These are phyloP conservation scores for Floccularia luteovirens DNA, from an alignment of 768 basidiomycete genomes.

Conservation along the genomic window DNA sequence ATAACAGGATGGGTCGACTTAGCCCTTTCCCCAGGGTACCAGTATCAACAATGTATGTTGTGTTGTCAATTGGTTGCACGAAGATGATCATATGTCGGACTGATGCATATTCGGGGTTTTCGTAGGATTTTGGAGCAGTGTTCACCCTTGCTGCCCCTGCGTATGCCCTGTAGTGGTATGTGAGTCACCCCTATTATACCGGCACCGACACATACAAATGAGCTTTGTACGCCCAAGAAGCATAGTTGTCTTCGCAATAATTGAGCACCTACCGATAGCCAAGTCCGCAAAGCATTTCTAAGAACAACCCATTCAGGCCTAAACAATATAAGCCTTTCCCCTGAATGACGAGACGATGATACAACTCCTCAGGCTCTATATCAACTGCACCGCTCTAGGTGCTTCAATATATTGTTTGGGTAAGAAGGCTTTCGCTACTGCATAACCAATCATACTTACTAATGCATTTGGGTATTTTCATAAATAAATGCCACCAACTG, in stretches of 20 bases:
- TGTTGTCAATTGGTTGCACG: background rate
- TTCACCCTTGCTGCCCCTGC: background rate
- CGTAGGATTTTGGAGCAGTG: background rate
- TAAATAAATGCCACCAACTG: conserved; percentile 26
- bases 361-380: conserved; percentile 11
- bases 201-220: background rate
- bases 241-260: too few relatives aligned
- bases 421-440: background rate
- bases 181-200: background rate
- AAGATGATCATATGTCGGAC: background rate
- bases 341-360: conserved; percentile 10
- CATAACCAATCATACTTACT: conserved; percentile 16
- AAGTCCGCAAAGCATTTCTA: conserved; percentile 12
- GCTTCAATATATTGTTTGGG: background rate
- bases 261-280: conserved; percentile 10
- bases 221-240: background rate
- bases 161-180: background rate
- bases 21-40: background rate
- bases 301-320: conserved; percentile 11
- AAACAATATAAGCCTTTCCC: conserved; percentile 15
- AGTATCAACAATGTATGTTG: background rate
- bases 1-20: background rate
- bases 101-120: background rate
- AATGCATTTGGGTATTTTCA: conserved; percentile 30
- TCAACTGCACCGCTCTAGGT: conserved; percentile 20